phyloP scores from a whole-genome alignment of 106 monocot genomes.

The Cymbidium sinense region DNA sequence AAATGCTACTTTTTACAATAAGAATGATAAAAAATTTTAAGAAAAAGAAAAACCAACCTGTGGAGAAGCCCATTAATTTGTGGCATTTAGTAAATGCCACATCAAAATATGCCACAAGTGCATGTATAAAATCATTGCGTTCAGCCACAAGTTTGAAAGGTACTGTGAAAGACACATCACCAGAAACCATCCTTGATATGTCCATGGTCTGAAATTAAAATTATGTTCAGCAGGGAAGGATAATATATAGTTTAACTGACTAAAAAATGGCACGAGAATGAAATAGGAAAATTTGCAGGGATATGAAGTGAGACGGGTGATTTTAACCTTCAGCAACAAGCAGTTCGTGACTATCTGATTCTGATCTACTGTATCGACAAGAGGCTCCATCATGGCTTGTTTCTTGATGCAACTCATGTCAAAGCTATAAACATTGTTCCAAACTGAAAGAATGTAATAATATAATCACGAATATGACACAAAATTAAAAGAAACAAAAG shows the following conservation, averaged over 20 bases:
- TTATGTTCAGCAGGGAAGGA: background rate
- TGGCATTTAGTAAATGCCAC: constrained; percentile 89
- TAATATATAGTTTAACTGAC: background rate
- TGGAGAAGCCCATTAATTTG: constrained; percentile 92
- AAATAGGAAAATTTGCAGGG: background rate
- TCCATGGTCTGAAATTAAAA: constrained; percentile 61
- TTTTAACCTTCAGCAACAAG: constrained; percentile 64
- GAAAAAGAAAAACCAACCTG: constrained; percentile 38
- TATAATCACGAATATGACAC: background rate
- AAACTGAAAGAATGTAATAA: constrained; percentile 48
- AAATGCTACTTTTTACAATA: background rate
- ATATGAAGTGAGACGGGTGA: background rate
- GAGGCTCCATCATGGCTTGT: constrained; percentile 83
- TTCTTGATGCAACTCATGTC: constrained; percentile 97
- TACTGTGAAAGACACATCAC: constrained; percentile 77
- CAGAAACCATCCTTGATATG: constrained; percentile 61
- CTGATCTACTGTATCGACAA: constrained; percentile 85
- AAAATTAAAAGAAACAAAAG: background rate
- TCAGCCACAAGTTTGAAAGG: constrained; percentile 84
- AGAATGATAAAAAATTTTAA: background rate
- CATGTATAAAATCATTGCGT: constrained; percentile 83
- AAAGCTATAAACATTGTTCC: constrained; percentile 92
- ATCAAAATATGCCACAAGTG: constrained; percentile 90
- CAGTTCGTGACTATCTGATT: constrained; percentile 86
- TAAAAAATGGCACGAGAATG: too few species aligned